Percentiles rank a stretch among this genome's conserved stretches.
phyloP scores from a whole-genome alignment of 2,329 filamentous ascomycete species.

The Pyrenochaeta sp. region DNA sequence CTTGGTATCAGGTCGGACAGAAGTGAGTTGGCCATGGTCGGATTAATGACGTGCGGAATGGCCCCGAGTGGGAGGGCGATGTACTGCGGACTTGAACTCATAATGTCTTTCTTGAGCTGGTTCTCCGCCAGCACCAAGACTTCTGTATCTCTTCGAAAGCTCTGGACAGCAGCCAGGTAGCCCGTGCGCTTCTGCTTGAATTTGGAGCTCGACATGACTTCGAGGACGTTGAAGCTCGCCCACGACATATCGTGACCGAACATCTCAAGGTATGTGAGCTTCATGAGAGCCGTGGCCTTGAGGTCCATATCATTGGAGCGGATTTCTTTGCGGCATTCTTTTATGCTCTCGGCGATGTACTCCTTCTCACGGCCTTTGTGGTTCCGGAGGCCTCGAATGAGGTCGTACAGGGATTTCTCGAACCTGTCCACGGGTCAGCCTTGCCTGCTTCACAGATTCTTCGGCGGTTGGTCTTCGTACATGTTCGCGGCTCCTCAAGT shows the following conservation, averaged over 20 bases:
- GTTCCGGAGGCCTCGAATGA: conserved; percentile 93
- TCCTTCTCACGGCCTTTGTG: conserved; percentile 95
- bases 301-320: conserved; percentile 95
- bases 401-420: conserved; percentile 98
- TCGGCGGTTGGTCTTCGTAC: conserved; percentile 12
- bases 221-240: conserved; percentile 97
- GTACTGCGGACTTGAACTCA: conserved; percentile 73
- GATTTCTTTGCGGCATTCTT: conserved; percentile 95
- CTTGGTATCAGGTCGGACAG: conserved; percentile 87
- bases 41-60: conserved; percentile 93
- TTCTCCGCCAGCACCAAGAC: conserved; percentile 98
- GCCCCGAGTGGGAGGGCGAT: conserved; percentile 88
- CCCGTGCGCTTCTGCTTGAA: conserved; percentile 95
- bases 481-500: conserved; percentile 32
- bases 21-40: conserved; percentile 88
- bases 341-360: conserved; percentile 91
- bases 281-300: conserved; percentile 94
- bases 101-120: conserved; percentile 92
- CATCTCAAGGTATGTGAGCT: conserved; percentile 98
- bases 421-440: conserved; percentile 71
- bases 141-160: conserved; percentile 93
- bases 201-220: conserved; percentile 97
- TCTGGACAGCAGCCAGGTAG: conserved; percentile 94
- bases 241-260: conserved; percentile 99
- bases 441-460: neutral